Evolutionary conservation across 78 protist species (phyloP), one percentile per base, ranked within the genome.

Genomic region (Emiliania huxleyi): DNA sequence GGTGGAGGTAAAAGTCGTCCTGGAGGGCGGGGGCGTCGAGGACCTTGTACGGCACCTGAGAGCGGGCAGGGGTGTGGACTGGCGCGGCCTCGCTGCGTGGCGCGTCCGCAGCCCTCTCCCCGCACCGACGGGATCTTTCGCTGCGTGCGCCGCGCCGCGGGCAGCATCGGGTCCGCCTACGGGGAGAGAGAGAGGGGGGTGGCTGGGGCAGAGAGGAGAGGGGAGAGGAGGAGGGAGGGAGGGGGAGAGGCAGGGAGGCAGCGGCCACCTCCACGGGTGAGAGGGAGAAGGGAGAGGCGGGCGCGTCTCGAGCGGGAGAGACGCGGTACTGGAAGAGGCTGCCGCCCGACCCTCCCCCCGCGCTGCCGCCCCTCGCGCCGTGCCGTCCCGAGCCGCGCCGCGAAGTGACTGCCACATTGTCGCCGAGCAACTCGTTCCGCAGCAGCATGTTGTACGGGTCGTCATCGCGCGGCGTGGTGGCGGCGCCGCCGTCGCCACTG

Each of bases 1-100:
- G 75, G 81, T 94, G 90, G 26, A 94, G 45, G 42, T 94, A 94
- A 23, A 91, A 94, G 83, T 94, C 95, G 79, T 94, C 94, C 43
- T 42, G 62, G 15, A 52, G 62, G 8, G 62, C 62, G 15, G 62
- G 62, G 29, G 62, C 62, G 15, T 52, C 62, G 29, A 52, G 62
- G 15, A 52, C 62, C 62, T 52, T 52, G 15, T 52, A 52, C 15
- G 62, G 62, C 15, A n/a, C n/a, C n/a, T n/a, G n/a, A n/a, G n/a
- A n/a, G n/a, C n/a, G n/a, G n/a, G n/a, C n/a, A n/a, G n/a, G n/a
- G n/a, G n/a, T n/a, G n/a, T n/a, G n/a, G n/a, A n/a, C n/a, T n/a
- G n/a, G n/a, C n/a, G n/a, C n/a, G n/a, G n/a, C n/a, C n/a, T n/a
- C n/a, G n/a, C n/a, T n/a, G n/a, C n/a, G n/a, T n/a, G n/a, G n/a